Percentiles rank a stretch among this genome's conserved stretches.
These are phyloP conservation scores for Globisporangium camurandrum DNA, from an alignment of 352 stramenopile species.

Conservation along the genomic window DNA sequence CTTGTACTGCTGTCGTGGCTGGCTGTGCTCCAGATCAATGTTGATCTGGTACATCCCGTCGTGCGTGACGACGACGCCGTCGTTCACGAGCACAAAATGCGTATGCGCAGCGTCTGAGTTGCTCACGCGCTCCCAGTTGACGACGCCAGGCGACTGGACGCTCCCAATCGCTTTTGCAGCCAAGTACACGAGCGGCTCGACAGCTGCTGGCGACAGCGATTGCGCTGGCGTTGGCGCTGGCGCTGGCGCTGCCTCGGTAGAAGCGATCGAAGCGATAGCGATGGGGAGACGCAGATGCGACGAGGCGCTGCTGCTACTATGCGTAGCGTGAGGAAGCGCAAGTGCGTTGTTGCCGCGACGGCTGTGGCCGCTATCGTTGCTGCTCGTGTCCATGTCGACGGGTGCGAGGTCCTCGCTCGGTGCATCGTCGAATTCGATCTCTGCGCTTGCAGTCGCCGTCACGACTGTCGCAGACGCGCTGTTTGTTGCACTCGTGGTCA, in stretches of 20 bases:
- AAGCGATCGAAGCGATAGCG: too few relatives aligned
- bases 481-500: too few relatives aligned
- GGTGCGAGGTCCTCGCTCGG: too few relatives aligned
- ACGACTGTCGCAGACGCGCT: too few relatives aligned
- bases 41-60: conserved; percentile 36
- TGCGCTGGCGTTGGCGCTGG: background rate
- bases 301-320: too few relatives aligned
- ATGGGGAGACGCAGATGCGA: too few relatives aligned
- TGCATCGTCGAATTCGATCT: too few relatives aligned
- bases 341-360: too few relatives aligned
- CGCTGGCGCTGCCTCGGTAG: background rate
- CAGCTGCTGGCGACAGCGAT: background rate
- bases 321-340: too few relatives aligned
- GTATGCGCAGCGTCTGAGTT: conserved; percentile 18
- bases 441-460: too few relatives aligned
- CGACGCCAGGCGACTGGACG: conserved; percentile 22
- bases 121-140: conserved; percentile 32
- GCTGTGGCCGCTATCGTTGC: too few relatives aligned
- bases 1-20: conserved; percentile 25
- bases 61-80: conserved; percentile 23
- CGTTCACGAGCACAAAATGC: conserved; percentile 15
- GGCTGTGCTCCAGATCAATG: conserved; percentile 31
- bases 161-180: conserved; percentile 7
- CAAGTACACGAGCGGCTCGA: conserved; percentile 22
- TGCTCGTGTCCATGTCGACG: too few relatives aligned